Conservation (phyloP, 1,139 yeast genomes). For the Blastobotrys raffinosifermentans region DNA sequence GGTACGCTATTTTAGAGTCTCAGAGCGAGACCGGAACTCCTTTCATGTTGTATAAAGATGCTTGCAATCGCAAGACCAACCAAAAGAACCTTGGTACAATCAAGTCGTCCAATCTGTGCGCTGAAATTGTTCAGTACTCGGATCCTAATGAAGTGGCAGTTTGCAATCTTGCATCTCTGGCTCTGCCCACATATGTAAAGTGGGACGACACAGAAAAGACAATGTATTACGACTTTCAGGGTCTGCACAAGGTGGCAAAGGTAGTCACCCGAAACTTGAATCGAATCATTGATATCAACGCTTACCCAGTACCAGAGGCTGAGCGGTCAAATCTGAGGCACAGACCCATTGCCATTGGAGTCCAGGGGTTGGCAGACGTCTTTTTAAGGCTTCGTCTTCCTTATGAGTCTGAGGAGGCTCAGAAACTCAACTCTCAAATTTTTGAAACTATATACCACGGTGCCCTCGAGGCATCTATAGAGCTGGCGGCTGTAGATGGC, state of each 20-base stretch:
- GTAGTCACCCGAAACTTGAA: constrained; percentile 60
- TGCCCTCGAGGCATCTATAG: constrained; percentile 65
- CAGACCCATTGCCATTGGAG: constrained; percentile 75
- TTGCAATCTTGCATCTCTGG: constrained; percentile 76
- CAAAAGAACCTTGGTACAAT: constrained; percentile 75
- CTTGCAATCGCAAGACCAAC: constrained; percentile 68
- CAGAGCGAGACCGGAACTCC: constrained; percentile 87
- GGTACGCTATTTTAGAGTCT: constrained; percentile 70
- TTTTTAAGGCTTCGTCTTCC: constrained; percentile 60
- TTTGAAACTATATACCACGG: constrained; percentile 83
- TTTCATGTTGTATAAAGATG: constrained; percentile 74
- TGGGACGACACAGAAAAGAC: constrained; percentile 30
- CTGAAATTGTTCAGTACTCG: constrained; percentile 77
- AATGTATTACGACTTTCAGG: constrained; percentile 50
- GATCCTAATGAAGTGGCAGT: constrained; percentile 75
- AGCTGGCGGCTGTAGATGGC: constrained; percentile 54
- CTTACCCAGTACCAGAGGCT: constrained; percentile 61
- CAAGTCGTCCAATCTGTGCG: constrained; percentile 75
- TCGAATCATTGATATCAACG: constrained; percentile 59
- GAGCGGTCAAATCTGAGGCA: constrained; percentile 55
- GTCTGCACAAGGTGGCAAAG: constrained; percentile 57
- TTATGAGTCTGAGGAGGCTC: constrained; percentile 60
- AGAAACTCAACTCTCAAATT: constrained; percentile 54
- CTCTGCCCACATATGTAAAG: constrained; percentile 55
- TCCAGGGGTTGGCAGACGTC: constrained; percentile 73